Base-by-base conservation (phyloP, 1,284 basidiomycete genomes). In the Takashimella koratensis region DNA sequence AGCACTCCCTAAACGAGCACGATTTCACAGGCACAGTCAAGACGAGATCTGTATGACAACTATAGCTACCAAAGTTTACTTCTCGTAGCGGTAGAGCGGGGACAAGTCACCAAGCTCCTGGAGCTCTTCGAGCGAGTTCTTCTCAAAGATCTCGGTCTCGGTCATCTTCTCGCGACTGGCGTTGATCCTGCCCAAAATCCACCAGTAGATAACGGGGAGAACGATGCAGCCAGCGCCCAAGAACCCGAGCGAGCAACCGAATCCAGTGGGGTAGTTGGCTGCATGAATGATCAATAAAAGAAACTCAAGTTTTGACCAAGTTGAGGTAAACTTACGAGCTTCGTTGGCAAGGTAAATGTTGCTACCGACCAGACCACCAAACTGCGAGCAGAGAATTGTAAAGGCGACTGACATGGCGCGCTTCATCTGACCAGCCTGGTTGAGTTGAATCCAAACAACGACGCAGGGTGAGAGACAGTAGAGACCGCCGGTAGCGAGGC, bases 321-420 rank as follows among this genome's bases (percentile, higher is more conserved):
- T 13, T 16, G 16, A 48, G 26, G 10, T 24, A 12, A 4, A 64
- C 61, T 59, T 45, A 62, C 58, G 63, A 45, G 59, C 59, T 56
- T 63, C 63, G n/a, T 45, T 56, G 12, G 63, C 59, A 19, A 65
- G 45, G 49, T 65, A 67, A 52, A 67, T 64, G 56, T 67, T 57
- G 6, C 59, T 62, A 20, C 63, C 63, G n/a, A 53, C 47, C 13
- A 62, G 40, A 23, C 65, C 65, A 5, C 65, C 65, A 6, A 36
- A 36, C 30, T 36, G 63, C 58, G 22, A 65, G 45, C 47, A 63
- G 65, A 53, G 65, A 63, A 56, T 67, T 56, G 6, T 55, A 39
- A 66, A 59, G 16, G 61, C 59, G 42, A 67, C 60, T 11, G 65
- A 54, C 16, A 60, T 62, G 10, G 65, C 63, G 45, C 68, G 58